Conservation (phyloP, 352 stramenopile species). For the Hyaloperonospora brassicae region DNA sequence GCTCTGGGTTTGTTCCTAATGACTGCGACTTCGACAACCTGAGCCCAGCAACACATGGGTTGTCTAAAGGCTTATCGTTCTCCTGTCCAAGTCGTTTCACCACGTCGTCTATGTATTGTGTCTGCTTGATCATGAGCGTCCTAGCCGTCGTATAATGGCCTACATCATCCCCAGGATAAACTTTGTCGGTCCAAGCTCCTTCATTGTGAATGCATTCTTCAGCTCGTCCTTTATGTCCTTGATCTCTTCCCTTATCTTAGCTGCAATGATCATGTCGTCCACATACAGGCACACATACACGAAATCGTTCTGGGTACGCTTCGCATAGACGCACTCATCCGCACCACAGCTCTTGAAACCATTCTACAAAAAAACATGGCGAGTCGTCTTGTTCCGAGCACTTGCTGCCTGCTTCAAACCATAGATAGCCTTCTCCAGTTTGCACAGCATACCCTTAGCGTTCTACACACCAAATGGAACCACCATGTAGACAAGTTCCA, state of each 20-base stretch:
- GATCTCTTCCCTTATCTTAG: conserved; percentile 5
- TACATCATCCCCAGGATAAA: conserved; percentile 22
- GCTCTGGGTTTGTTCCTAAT: background rate
- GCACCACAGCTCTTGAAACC: conserved; percentile 8
- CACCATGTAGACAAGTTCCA: conserved; percentile 13
- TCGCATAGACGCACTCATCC: conserved; percentile 16
- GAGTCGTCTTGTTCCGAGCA: conserved; percentile 14
- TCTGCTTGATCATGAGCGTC: conserved; percentile 17
- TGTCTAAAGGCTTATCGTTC: conserved; percentile 6
- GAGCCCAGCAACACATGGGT: conserved; percentile 2
- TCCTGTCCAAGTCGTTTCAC: conserved; percentile 9
- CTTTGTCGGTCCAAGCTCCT: conserved; percentile 11
- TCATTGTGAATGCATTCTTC: conserved; percentile 15
- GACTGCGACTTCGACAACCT: background rate
- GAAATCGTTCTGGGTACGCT: background rate
- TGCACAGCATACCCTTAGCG: conserved; percentile 1
- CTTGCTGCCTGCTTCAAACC: conserved; percentile 20
- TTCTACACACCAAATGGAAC: background rate
- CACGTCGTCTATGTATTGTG: conserved; percentile 13
- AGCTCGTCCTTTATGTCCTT: conserved; percentile 7
- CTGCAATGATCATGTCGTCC: conserved; percentile 7
- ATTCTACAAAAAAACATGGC: conserved; percentile 2
- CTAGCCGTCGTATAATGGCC: conserved; percentile 1
- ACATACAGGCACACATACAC: conserved; percentile 11
- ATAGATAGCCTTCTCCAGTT: conserved; percentile 17